These are phyloP conservation scores for Paradendryphiella salina DNA, from an alignment of 2,329 filamentous ascomycete species.

Conservation along the genomic window DNA sequence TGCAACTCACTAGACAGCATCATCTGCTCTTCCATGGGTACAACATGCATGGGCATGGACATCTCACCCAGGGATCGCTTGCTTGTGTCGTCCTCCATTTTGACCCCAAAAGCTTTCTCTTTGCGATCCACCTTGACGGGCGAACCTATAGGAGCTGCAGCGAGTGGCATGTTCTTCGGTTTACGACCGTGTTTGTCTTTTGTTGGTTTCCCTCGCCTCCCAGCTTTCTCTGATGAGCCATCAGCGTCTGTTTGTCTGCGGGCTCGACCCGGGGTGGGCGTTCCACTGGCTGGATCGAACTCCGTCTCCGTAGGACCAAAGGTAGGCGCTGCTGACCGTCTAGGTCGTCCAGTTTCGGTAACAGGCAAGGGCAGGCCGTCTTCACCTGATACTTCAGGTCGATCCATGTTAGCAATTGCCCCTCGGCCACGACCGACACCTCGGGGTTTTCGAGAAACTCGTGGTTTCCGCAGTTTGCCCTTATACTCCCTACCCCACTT, in stretches of 20 bases:
- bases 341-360: slow-evolving; percentile 55
- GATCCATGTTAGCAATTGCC: slow-evolving; percentile 58
- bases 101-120: slow-evolving; percentile 37
- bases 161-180: slow-evolving; percentile 48
- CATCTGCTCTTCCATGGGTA: slow-evolving; percentile 35
- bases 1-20: slow-evolving; percentile 27
- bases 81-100: slow-evolving; percentile 40
- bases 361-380: slow-evolving; percentile 47
- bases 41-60: slow-evolving; percentile 31
- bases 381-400: slow-evolving; percentile 46
- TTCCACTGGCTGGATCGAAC: slow-evolving; percentile 55
- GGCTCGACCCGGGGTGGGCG: slow-evolving; percentile 42
- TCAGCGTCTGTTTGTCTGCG: slow-evolving; percentile 41
- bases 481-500: slow-evolving; percentile 76
- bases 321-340: slow-evolving; percentile 65
- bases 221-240: slow-evolving; percentile 42
- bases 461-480: slow-evolving; percentile 61
- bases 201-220: slow-evolving; percentile 48
- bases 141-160: slow-evolving; percentile 44
- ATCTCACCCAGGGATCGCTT: slow-evolving; percentile 37
- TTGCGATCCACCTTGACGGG: slow-evolving; percentile 44
- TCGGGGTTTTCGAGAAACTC: slow-evolving; percentile 35
- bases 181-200: slow-evolving; percentile 49
- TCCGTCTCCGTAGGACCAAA: slow-evolving; percentile 69
- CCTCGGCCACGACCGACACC: slow-evolving; percentile 56